Percentiles rank a stretch among this genome's conserved stretches.
phyloP scores from a whole-genome alignment of 1,139 yeast genomes.

The Casaregolazyma suthepensis region DNA sequence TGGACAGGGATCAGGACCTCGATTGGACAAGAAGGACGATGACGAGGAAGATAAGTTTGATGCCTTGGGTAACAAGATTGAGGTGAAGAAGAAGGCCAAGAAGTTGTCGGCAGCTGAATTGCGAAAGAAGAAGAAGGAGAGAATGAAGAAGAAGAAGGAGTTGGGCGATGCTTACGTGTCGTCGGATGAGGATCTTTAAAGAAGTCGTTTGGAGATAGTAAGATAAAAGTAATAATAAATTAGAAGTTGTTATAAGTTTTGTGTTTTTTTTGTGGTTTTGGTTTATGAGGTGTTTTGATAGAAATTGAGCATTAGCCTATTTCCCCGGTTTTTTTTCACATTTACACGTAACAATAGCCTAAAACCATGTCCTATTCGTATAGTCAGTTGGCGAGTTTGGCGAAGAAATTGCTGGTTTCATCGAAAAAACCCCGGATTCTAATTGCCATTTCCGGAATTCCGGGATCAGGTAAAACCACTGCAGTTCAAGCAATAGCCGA shows the following conservation, averaged over 20 bases:
- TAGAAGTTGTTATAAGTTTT: neutral
- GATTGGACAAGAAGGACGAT: constrained; percentile 91
- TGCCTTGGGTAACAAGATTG: constrained; percentile 99
- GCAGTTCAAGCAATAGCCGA: constrained; percentile 43
- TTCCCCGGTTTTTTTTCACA: neutral
- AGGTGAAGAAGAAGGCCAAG: constrained; percentile 90
- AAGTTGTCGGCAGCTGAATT: constrained; percentile 98
- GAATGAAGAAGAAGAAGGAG: constrained; percentile 99
- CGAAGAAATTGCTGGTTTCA: neutral
- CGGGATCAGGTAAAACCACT: constrained; percentile 82
- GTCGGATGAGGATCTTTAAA: constrained; percentile 71
- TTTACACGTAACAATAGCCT: neutral
- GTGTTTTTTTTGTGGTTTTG: neutral
- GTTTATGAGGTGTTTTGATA: neutral
- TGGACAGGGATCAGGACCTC: constrained; percentile 99
- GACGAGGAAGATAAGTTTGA: constrained; percentile 98
- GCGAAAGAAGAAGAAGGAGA: constrained; percentile 99
- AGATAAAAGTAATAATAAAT: constrained; percentile 4
- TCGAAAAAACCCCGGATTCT: constrained; percentile 40
- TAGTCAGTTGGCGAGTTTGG: neutral
- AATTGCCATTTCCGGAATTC: constrained; percentile 64
- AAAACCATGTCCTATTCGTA: neutral
- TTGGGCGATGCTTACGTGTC: constrained; percentile 98
- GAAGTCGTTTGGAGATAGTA: constrained; percentile 1
- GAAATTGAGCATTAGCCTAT: neutral